Evolutionary conservation across 2,329 filamentous ascomycete genomes (phyloP).

Genomic region (Epichloe coenophiala): DNA sequence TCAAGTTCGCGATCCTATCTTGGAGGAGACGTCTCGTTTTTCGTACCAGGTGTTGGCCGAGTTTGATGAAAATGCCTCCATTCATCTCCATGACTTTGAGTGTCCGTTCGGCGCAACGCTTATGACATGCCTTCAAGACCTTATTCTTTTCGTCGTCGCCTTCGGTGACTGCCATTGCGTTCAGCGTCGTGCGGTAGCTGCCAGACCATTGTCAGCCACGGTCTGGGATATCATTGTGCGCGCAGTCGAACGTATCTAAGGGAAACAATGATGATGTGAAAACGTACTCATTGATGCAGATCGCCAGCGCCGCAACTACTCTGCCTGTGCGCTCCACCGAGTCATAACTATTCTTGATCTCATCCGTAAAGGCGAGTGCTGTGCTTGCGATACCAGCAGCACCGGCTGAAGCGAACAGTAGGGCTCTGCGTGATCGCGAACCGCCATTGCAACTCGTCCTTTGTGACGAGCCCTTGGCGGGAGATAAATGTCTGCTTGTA

Average conservation of each 20-base stretch:
- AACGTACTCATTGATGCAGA: slow-evolving; percentile 77
- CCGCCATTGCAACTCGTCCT: slow-evolving; percentile 8
- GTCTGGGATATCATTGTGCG: not conserved
- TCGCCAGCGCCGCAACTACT: slow-evolving; percentile 58
- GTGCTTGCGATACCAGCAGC: slow-evolving; percentile 35
- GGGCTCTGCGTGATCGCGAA: slow-evolving; percentile 14
- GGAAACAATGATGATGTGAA: not conserved
- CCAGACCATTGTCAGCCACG: not conserved
- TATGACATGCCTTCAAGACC: slow-evolving; percentile 73
- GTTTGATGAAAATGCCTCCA: slow-evolving; percentile 95
- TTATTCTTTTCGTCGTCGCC: slow-evolving; percentile 51
- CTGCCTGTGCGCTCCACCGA: slow-evolving; percentile 66
- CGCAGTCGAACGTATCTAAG: slow-evolving; percentile 3
- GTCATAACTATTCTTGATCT: slow-evolving; percentile 64
- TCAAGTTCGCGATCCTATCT: not conserved
- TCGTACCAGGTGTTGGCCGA: slow-evolving; percentile 76
- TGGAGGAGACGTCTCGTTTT: not conserved
- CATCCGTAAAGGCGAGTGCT: slow-evolving; percentile 44
- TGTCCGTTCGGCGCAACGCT: slow-evolving; percentile 81
- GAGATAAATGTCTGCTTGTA: slow-evolving; percentile 17
- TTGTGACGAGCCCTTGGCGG: slow-evolving; percentile 12
- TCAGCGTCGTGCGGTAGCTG: slow-evolving; percentile 81
- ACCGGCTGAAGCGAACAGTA: slow-evolving; percentile 38
- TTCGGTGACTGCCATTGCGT: slow-evolving; percentile 46
- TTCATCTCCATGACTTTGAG: slow-evolving; percentile 83